Evolutionary conservation across 179 eudicot species (phyloP), one percentile per base, ranked within the genome.

Genomic region (Corrigiola litoralis): DNA sequence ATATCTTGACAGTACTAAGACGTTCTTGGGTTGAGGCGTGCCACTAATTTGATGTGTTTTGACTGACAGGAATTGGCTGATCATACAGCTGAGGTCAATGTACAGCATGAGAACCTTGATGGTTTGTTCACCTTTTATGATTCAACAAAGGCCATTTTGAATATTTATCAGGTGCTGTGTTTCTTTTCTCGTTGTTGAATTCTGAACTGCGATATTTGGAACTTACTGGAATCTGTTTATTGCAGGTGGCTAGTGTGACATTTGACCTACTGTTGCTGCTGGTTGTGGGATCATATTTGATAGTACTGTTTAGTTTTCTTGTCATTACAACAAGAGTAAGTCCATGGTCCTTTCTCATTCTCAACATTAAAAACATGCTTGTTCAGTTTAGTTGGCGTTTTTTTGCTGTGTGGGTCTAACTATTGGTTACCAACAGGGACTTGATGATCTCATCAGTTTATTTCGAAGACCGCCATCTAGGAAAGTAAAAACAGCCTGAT

Each of bases 161-260:
- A 88, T 62, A 80, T 90, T 29, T 94, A 90, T 81, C 99, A 94
- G 99, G 99, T 94, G 8, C 65, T 42, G 42, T 71, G 31, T 31
- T 28, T 21, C 24, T 17, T 60, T 33, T 37, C 20, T 25, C 13
- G 17, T n/a, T 6, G 62, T 45, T 46, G 13, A 47, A 24, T 13
- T 42, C 33, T 75, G n/a, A 41, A 58, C 28, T 25, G 41, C 16
- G 38, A 28, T 49, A 5, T 27, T 11, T 12, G 55, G 24, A n/a
- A 9, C 18, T 36, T 23, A 49, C 1, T 29, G 31, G 46, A 24
- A 11, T 40, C 55, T 65, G 53, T 49, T 33, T 9, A 4, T 72
- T 80, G 66, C 95, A 94, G 99, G 99, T 90, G 50, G 96, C 99
- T 23, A 94, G 97, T 54, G 94, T 94, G 57, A 88, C 99, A 37